A percentile compares a stretch with the other conserved stretches of the same genome.
phyloP scores from a whole-genome alignment of 2,329 filamentous ascomycete species.

The Colletotrichum sp. region DNA sequence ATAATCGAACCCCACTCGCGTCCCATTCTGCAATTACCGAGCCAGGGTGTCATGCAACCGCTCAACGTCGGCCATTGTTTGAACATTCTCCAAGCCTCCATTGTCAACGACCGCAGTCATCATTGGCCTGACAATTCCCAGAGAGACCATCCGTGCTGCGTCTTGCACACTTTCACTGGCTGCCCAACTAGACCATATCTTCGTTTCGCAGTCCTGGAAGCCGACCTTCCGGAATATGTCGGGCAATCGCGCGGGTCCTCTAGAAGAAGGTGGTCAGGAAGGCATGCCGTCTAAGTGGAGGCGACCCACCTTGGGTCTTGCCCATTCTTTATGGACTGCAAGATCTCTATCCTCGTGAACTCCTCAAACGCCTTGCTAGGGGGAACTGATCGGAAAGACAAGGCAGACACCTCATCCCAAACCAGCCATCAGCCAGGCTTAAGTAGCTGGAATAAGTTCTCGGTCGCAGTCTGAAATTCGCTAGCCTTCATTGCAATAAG shows the following conservation, averaged over 20 bases:
- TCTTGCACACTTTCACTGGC: neutral
- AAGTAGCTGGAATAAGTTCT: neutral
- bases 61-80: neutral
- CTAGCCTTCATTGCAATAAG: neutral
- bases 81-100: neutral
- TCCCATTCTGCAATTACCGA: neutral
- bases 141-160: neutral
- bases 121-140: neutral
- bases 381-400: neutral
- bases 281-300: no score
- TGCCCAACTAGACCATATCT: neutral
- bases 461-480: neutral
- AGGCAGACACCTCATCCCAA: neutral
- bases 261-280: no score
- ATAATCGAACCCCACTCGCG: neutral
- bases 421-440: neutral
- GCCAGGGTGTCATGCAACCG: neutral
- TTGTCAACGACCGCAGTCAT: neutral
- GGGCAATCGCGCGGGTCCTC: neutral
- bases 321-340: neutral
- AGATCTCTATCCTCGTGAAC: neutral
- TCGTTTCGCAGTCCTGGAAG: neutral
- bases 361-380: neutral
- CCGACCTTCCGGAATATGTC: rapidly evolving
- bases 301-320: neutral